Percentiles rank a stretch among this genome's conserved stretches.
Conservation (phyloP, 2,329 filamentous ascomycete genomes). For the Colletotrichum brevisporum region DNA sequence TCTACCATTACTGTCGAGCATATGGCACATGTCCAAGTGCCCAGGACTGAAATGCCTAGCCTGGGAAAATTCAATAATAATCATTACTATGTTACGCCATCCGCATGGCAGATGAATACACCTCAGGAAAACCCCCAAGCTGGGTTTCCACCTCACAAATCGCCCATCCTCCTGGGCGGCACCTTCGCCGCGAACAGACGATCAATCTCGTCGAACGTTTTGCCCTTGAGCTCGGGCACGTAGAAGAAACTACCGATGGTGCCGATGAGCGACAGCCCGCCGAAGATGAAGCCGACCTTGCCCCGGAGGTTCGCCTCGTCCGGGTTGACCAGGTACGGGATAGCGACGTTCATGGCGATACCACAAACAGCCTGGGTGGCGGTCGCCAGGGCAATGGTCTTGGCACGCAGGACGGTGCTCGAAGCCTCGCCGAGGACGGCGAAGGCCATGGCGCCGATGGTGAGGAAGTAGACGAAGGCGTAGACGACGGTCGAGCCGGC, state of each 20-base stretch:
- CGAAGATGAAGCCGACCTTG: conserved; percentile 48
- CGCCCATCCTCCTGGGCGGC: conserved; percentile 20
- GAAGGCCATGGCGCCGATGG: conserved; percentile 54
- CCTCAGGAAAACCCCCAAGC: no score
- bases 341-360: conserved; percentile 47
- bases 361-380: conserved; percentile 57
- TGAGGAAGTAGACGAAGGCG: conserved; percentile 53
- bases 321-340: conserved; percentile 46
- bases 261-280: conserved; percentile 38
- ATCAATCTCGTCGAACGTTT: conserved; percentile 45
- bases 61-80: no score
- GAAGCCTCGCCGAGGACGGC: conserved; percentile 68
- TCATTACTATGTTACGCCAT: no score
- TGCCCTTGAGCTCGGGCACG: conserved; percentile 44
- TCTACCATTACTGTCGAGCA: no score
- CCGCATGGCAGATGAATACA: no score
- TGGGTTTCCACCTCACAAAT: background rate
- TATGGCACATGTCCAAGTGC: no score
- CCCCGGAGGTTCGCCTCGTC: conserved; percentile 50
- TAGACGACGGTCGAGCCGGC: conserved; percentile 62
- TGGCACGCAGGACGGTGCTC: conserved; percentile 59
- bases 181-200: conserved; percentile 47
- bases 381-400: conserved; percentile 60
- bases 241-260: conserved; percentile 43
- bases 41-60: no score